A percentile compares a stretch with the other conserved stretches of the same genome.
Conservation (phyloP, 306 rosid species). For the Lupinus albus region DNA sequence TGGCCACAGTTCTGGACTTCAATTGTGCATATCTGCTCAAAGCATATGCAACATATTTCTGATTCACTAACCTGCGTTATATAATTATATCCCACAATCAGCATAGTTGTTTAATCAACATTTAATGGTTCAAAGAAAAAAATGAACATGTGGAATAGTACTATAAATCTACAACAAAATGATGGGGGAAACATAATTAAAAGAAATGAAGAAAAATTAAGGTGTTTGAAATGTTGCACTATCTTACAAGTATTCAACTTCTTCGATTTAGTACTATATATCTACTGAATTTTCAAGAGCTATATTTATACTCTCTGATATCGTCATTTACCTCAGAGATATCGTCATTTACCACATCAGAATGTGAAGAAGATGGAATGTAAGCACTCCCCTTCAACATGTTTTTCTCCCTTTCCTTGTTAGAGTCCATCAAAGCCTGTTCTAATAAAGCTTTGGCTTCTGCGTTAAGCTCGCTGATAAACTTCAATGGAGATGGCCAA, state of each 20-base stretch:
- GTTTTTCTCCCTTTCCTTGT: conserved; percentile 81
- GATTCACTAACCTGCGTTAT: conserved; percentile 79
- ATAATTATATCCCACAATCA: conserved; percentile 33
- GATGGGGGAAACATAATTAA: no score
- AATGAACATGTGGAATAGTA: background rate
- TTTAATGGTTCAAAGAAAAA: background rate
- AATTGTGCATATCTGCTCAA: conserved; percentile 87
- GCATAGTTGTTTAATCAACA: conserved; percentile 14
- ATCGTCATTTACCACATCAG: conserved; percentile 60
- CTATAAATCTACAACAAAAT: no score
- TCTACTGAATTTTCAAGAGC: background rate
- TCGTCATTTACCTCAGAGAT: conserved; percentile 80
- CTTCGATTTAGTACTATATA: background rate
- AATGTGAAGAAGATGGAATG: conserved; percentile 69
- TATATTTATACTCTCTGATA: background rate
- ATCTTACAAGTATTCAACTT: conserved; percentile 10
- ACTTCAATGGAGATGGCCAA: conserved; percentile 96
- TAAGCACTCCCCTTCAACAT: conserved; percentile 65
- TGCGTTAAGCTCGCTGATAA: conserved; percentile 81
- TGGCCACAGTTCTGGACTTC: conserved; percentile 94
- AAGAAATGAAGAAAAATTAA: no score
- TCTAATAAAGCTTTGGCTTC: conserved; percentile 90
- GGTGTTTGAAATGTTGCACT: background rate
- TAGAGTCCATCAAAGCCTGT: conserved; percentile 87
- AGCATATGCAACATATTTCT: conserved; percentile 91